Evolutionary conservation across 2,329 filamentous ascomycete genomes (phyloP), one percentile per base, ranked within the genome.

Genomic region (Talaromyces sp.): DNA sequence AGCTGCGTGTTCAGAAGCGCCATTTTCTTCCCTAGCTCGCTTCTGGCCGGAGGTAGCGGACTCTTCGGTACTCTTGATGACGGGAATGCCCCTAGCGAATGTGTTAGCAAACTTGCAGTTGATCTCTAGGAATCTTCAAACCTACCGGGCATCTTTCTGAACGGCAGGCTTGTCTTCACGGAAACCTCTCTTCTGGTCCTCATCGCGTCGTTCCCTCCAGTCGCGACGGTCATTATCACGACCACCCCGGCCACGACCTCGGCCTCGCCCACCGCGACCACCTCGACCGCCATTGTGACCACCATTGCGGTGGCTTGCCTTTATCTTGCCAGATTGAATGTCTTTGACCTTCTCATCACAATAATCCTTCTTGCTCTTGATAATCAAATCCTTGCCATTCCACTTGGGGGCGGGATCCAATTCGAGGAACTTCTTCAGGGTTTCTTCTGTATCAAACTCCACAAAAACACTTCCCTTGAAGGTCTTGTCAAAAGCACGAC

Each of bases 381-480:
- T 89, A 75, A 88, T 81, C 60, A 98, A 84, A 39, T 92, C 88
- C 70, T 91, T 84, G 60, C 85, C 93, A 77, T 96, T 88, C 88
- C 88, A 99, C 76, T 89, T 87, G 66, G 95, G 95, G 77, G 90
- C 88, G 22, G 91, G 89, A 63, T 96, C 90, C 47, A 92, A 81
- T 14, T 82, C 87, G 67, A 97, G 81, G 80, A 99, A 99, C 66
- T 88, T 87, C 76, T 93, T 85, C 72, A 91, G 89, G 24, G 87
- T 85, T 70, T 96, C 91, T 73, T 93, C 89, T 59, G 87, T 86
- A 67, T 87, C 84, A 77, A 98, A 99, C 78, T 97, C 94, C 69
- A 97, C 92, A 75, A 97, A 98, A 65, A 97, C 92, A 70, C 92
- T 97, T 71, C 94, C 93, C 85, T 99, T 99, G 88, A 98, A 99